Evolutionary conservation across 257 asterid species (phyloP), one percentile per base, ranked within the genome.

Genomic region (Nyctanthes arbortristis): DNA sequence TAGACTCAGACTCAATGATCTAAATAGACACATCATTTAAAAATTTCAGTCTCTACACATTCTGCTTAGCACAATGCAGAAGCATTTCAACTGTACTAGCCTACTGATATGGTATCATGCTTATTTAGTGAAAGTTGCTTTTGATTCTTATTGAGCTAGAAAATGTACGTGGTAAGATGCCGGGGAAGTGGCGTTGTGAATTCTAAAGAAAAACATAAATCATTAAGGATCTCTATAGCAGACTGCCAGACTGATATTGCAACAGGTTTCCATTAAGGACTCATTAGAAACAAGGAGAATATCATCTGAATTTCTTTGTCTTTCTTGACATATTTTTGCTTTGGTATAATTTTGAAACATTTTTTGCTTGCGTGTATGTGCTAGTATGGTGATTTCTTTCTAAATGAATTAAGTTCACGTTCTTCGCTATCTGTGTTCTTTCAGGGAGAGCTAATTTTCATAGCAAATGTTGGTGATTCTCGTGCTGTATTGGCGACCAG

Each of bases 391-490:
- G 28, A 47, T 45, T 7, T 28, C 7, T 22, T 4, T 32, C 14
- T 5, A 66, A 66, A 43, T 47, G n/a, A 7, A 65, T 25, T 40
- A 34, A 35, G 32, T 2, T 39, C 30, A 39, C 31, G 20, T 65
- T 10, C 3, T 35, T 61, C 65, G 70, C 35, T 14, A 27, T 20
- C n/a, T 52, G 16, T 35, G 71, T 67, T 73, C n/a, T 64, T 24
- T 24, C 80, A 93, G 98, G 98, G 97, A 1, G 97, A 90, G 33
- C 40, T 58, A 61, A 70, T 93, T 47, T 90, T 65, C 72, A 16
- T 90, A 20, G 94, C 98, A 36, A 93, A 93, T 31, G 98, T 93
- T 29, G 98, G 98, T 0, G 99, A 93, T 73, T 93, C 99, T 0
- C 97, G 99, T 30, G 99, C 96, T 59, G 96, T 93, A 8, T 75